Conservation (phyloP, 805 yeast species). For the Candida ortonii region DNA sequence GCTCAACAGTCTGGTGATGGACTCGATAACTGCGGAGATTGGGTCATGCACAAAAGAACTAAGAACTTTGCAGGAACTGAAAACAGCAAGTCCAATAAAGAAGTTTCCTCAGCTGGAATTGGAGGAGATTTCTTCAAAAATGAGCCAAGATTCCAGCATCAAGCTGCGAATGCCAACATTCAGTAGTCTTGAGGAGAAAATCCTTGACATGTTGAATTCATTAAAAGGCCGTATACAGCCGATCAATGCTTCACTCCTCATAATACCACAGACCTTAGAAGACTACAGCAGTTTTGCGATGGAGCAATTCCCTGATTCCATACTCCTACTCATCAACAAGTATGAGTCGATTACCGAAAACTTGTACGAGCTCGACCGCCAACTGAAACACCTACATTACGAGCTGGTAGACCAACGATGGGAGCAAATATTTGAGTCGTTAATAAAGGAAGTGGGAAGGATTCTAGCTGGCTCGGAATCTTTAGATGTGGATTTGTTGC, state of each 20-base stretch:
- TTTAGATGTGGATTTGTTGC: constrained; percentile 5
- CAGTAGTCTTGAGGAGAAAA: constrained; percentile 35
- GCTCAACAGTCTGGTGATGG: constrained; percentile 39
- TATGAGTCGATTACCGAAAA: constrained; percentile 40
- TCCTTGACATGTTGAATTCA: constrained; percentile 41
- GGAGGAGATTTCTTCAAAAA: constrained; percentile 10
- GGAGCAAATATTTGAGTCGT: constrained; percentile 48
- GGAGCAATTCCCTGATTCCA: constrained; percentile 30
- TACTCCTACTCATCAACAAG: constrained; percentile 34
- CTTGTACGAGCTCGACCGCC: constrained; percentile 40
- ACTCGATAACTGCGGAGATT: constrained; percentile 40
- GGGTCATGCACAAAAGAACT: constrained; percentile 35
- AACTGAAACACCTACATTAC: constrained; percentile 39
- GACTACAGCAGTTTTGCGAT: constrained; percentile 37
- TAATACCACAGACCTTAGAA: constrained; percentile 49
- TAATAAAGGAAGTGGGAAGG: constrained; percentile 41
- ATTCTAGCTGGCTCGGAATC: constrained; percentile 27
- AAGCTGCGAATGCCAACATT: constrained; percentile 38
- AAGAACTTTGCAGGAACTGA: constrained; percentile 36
- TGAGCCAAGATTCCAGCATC: constrained; percentile 9
- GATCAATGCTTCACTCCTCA: constrained; percentile 47
- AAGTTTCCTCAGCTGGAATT: constrained; percentile 22
- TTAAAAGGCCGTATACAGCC: constrained; percentile 47
- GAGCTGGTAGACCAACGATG: constrained; percentile 54
- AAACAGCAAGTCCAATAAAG: constrained; percentile 40